phyloP scores from a whole-genome alignment of 2,329 filamentous ascomycete species.

The Phymatotrichopsis omnivora region DNA sequence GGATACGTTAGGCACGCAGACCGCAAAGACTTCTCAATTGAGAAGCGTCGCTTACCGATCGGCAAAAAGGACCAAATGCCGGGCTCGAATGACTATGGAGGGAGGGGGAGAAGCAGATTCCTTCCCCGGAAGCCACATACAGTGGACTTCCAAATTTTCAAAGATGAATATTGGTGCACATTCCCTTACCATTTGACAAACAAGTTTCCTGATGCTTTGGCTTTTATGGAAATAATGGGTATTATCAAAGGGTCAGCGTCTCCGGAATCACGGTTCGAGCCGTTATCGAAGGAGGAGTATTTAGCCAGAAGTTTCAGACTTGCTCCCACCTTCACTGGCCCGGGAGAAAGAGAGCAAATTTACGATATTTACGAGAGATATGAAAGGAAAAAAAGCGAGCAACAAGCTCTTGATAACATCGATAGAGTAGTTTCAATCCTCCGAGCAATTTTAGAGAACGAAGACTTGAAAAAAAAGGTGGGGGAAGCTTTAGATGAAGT shows the following conservation, averaged over 20 bases:
- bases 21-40: slow-evolving; percentile 25
- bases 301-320: slow-evolving; percentile 3
- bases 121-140: too few relatives aligned
- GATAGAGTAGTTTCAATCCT: slow-evolving; percentile 30
- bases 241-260: slow-evolving; percentile 32
- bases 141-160: slow-evolving; percentile 32
- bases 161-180: slow-evolving; percentile 32
- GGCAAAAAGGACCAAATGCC: too few relatives aligned
- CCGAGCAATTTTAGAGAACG: slow-evolving; percentile 18
- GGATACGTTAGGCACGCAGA: slow-evolving; percentile 5
- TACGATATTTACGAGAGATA: slow-evolving; percentile 32
- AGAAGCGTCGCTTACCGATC: slow-evolving; percentile 26
- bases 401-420: slow-evolving; percentile 20
- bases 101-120: too few relatives aligned
- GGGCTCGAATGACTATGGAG: too few relatives aligned
- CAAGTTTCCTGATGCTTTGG: slow-evolving; percentile 27
- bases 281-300: slow-evolving; percentile 22
- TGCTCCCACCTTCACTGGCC: slow-evolving; percentile 9
- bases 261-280: slow-evolving; percentile 19
- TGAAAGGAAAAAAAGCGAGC: slow-evolving; percentile 24
- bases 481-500: slow-evolving; percentile 28
- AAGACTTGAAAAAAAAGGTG: slow-evolving; percentile 10
- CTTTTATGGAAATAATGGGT: slow-evolving; percentile 34
- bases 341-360: slow-evolving; percentile 25
- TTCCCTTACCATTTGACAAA: slow-evolving; percentile 21